phyloP scores from a whole-genome alignment of 192 early-diverging fungal species.

The Linnemannia zychae region DNA sequence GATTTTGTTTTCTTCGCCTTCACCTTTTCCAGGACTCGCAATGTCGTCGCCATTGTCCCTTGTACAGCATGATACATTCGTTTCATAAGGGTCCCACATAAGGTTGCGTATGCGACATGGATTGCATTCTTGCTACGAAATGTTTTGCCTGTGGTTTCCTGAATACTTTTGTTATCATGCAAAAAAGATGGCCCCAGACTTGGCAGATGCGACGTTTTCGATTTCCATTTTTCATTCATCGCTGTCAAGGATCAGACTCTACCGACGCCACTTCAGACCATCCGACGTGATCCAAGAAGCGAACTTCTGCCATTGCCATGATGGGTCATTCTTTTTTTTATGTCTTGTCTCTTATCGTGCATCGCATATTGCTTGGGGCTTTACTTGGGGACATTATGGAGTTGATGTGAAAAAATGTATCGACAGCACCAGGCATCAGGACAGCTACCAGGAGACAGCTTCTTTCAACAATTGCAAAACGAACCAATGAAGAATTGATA shows the following conservation, averaged over 20 bases:
- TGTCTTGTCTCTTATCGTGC: neutral
- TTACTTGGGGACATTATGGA: neutral
- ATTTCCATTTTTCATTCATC: neutral
- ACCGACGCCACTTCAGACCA: constrained; percentile 2
- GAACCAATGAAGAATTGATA: constrained; percentile 30
- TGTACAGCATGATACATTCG: neutral
- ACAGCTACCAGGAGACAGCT: neutral
- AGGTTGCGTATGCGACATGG: constrained; percentile 43
- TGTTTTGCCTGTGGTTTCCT: constrained; percentile 16
- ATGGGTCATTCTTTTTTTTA: neutral
- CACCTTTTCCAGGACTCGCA: neutral
- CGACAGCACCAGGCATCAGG: neutral
- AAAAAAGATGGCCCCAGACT: neutral
- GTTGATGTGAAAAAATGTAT: neutral
- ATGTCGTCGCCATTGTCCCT: neutral
- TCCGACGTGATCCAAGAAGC: neutral
- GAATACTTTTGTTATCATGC: constrained; percentile 1
- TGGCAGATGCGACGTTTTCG: neutral
- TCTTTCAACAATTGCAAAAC: constrained; percentile 10
- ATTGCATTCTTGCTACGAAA: constrained; percentile 27
- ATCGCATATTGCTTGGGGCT: neutral
- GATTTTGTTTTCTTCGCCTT: neutral
- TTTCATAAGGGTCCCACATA: constrained; percentile 6
- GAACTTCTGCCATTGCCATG: neutral
- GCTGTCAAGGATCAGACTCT: neutral